Base-by-base conservation (phyloP, 2,329 filamentous ascomycete species). In the Colletotrichum sp. region DNA sequence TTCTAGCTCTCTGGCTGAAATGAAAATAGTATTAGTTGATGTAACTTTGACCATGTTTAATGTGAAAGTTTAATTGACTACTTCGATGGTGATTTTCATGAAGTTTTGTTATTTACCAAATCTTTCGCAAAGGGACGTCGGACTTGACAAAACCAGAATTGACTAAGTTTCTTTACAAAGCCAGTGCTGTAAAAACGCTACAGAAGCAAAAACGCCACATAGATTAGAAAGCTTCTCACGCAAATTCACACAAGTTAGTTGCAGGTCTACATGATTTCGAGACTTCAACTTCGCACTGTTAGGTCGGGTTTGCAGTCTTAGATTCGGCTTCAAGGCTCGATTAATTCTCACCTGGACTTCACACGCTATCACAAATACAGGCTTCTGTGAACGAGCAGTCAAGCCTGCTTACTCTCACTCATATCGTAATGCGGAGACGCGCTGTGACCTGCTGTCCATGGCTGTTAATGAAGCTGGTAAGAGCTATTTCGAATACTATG, bases 391-490 rank as follows among this genome's bases (percentile, higher is more conserved):
- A 6, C 1, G 18, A 44, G 5, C 0, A n/a, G 39, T n/a, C 18
- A 10, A 10, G 8, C 8, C 39, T 10, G 2, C 8, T 10, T 10
- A n/a, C 39, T n/a, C 18, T 10, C 5, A n/a, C 18, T n/a, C 18
- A 44, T 2, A n/a, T 44, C 5, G 18, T 0, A 3, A 2, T 9
- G 18, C 18, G 16, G 18, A 44, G 2, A 10, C 18, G 39, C 9
- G 18, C 5, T 6, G 18, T n/a, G 1, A 12, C 3, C 39, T 49
- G 39, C 18, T 49, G 9, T 49, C 9, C 3, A 10, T n/a, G 5
- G 3, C 5, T 0, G 9, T 4, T 12, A 0, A 12, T 49, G 9
- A 7, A 7, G 9, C 5, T 49, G 9, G 39, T 2, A 3, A 3
- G 39, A n/a, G 0, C 18, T n/a, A 12, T 12, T 5, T 49, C 5